Conservation (phyloP, 495 filamentous ascomycete species). For the Penicillium odoratum region DNA sequence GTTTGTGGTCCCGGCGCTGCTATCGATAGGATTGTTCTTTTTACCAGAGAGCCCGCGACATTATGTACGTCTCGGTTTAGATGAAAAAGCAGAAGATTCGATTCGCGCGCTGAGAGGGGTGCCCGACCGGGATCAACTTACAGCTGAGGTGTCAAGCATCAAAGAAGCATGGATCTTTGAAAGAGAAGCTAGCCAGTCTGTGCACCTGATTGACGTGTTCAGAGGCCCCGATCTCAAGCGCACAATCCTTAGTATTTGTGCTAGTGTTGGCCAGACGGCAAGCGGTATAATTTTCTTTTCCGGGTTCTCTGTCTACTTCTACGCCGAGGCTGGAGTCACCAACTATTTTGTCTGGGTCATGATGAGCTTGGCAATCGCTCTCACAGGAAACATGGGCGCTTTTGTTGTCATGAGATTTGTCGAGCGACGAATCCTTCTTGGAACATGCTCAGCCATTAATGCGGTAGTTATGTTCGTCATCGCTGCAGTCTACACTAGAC, state of each 20-base stretch:
- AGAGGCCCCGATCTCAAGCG: neutral
- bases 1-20: neutral
- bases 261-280: neutral
- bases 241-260: neutral
- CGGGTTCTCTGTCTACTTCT: constrained; percentile 2
- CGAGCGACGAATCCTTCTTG: neutral
- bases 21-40: neutral
- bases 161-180: neutral
- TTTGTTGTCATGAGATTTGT: constrained; percentile 1
- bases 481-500: constrained; percentile 1
- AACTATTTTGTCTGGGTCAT: constrained; percentile 6
- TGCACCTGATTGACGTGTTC: neutral
- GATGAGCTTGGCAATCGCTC: constrained; percentile 6
- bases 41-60: neutral
- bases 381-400: constrained; percentile 6
- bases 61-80: neutral
- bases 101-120: neutral
- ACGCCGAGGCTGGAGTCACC: neutral
- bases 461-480: constrained; percentile 1
- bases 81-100: neutral
- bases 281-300: neutral
- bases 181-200: neutral
- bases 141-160: neutral
- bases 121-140: neutral
- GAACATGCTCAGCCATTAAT: constrained; percentile 3